Evolutionary conservation across 2,329 filamentous ascomycete genomes (phyloP).

Genomic region (Rhynchosporium secalis): DNA sequence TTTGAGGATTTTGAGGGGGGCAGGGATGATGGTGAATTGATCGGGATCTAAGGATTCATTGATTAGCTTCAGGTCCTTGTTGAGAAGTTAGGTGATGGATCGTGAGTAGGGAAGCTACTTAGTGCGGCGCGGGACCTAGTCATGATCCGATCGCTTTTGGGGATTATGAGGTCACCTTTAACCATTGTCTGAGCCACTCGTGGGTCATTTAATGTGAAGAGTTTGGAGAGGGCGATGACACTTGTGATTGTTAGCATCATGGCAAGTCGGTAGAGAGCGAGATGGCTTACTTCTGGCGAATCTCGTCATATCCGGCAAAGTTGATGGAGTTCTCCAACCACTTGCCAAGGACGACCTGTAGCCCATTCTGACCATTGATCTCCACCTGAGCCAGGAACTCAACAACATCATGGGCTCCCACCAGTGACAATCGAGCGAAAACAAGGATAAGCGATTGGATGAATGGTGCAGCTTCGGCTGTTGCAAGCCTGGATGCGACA

Average conservation of each 20-base stretch:
- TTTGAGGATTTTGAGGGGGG: conserved; percentile 93
- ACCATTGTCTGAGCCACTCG: conserved; percentile 78
- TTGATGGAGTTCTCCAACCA: conserved; percentile 97
- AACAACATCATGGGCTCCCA: conserved; percentile 84
- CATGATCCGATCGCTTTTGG: conserved; percentile 80
- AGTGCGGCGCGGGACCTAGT: conserved; percentile 86
- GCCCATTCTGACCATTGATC: conserved; percentile 76
- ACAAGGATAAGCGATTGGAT: conserved; percentile 96
- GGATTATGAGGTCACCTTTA: conserved; percentile 87
- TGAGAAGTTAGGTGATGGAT: neutral
- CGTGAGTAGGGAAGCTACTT: conserved; percentile 52
- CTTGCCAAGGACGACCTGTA: conserved; percentile 86
- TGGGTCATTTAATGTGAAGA: conserved; percentile 83
- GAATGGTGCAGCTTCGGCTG: conserved; percentile 81
- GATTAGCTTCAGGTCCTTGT: neutral
- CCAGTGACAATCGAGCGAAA: conserved; percentile 85
- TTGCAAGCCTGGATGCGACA: conserved; percentile 80
- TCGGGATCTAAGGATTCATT: conserved; percentile 65
- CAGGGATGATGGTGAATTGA: conserved; percentile 82
- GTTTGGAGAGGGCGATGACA: conserved; percentile 87
- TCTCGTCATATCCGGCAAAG: conserved; percentile 98
- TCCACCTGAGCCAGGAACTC: conserved; percentile 86
- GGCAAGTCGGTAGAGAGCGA: neutral
- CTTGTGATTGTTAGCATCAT: conserved; percentile 49
- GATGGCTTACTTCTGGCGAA: conserved; percentile 79